Evolutionary conservation across 2,329 filamentous ascomycete species (phyloP), one percentile per base, ranked within the genome.

Genomic region (Zasmidium citrigriseum): DNA sequence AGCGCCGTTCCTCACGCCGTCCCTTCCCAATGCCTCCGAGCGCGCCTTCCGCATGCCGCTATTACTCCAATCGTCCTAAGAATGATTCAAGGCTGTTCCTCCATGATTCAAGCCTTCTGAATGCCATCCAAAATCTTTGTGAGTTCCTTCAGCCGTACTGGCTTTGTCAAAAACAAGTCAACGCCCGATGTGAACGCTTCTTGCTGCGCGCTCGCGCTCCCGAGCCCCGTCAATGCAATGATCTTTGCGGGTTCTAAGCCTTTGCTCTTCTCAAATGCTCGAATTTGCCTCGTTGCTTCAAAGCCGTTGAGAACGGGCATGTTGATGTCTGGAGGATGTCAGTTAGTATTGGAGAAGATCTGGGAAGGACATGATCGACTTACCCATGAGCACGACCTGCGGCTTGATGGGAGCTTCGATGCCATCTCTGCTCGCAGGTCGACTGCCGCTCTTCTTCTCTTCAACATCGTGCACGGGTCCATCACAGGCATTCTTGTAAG

Each of bases 371-470:
- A n/a, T n/a, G n/a, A 10, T 41, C 18, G 7, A 16, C 34, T 4
- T 41, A 41, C 34, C 34, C 79, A 83, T 82, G 3, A 83, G 75
- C 3, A 64, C 34, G 22, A 65, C 61, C 24, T 64, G 58, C 16
- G 63, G 63, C 27, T 62, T 62, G 44, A 46, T 34, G 4, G 41
- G 48, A 21, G 57, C 52, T 20, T 45, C 21, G 24, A 41, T n/a
- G 14, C 34, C 34, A n/a, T 41, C 34, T 11, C 34, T 7, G 16
- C 34, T 41, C 18, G 4, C 34, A n/a, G 34, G 34, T 16, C 34
- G 34, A 9, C 18, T 7, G 14, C 18, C 14, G 16, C 14, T n/a
- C 16, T 41, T 41, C 12, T 9, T 10, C 4, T 9, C 7, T 9
- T 41, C 34, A 23, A 22, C n/a, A 2, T n/a, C 45, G 38, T 27